Conservation (phyloP, 2,329 filamentous ascomycete genomes). For the Fusarium sororula region DNA sequence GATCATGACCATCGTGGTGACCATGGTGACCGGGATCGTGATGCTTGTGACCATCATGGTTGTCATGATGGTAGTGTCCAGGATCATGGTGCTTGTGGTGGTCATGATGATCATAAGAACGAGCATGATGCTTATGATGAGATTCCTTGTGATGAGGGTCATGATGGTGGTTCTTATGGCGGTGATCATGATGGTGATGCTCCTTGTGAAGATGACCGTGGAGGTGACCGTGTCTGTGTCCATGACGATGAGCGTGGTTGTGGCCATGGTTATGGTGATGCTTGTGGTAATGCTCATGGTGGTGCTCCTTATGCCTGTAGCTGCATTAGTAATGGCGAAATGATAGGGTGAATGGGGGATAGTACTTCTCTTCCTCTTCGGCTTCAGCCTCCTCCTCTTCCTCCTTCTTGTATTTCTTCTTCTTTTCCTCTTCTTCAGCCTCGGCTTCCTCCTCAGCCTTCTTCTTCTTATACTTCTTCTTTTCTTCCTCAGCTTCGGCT, state of each 20-base stretch:
- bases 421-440: not conserved
- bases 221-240: not conserved
- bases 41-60: not conserved
- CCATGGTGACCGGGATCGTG: not conserved
- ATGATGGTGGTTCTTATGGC: not conserved
- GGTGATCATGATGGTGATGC: not conserved
- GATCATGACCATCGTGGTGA: not conserved
- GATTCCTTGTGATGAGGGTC: not conserved
- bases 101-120: not conserved
- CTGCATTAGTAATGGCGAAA: not conserved
- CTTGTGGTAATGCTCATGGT: not conserved
- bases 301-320: not conserved
- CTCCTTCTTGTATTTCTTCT: constrained; percentile 8
- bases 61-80: not conserved
- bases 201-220: not conserved
- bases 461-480: constrained; percentile 5
- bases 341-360: not conserved
- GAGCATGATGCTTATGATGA: not conserved
- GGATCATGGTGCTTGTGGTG: not conserved
- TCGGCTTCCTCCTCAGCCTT: not conserved
- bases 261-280: not conserved
- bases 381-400: not conserved
- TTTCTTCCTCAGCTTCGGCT: not conserved
- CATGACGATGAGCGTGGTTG: not conserved
- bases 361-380: constrained; percentile 3